Base-by-base conservation (phyloP, 2,329 filamentous ascomycete genomes). In the Basipetospora chlamydospora region DNA sequence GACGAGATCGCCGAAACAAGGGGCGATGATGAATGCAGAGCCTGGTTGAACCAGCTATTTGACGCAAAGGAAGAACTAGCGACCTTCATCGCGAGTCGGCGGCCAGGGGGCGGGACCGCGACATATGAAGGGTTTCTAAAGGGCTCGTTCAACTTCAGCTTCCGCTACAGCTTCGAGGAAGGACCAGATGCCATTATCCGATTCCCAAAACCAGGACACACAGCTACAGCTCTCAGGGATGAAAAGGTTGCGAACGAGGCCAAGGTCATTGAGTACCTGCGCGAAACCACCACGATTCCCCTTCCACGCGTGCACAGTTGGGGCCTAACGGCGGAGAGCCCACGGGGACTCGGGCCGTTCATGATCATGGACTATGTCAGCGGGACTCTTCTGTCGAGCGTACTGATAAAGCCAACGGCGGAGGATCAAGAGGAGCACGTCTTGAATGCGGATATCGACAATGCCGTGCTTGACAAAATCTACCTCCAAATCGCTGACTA, bases 241-340 rank as follows among this genome's bases (percentile, higher is more conserved):
- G 53, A 57, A 34, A 60, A 58, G 34, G 46, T 58, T 26, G 26
- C 32, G 16, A 55, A 55, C 30, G 50, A 54, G 28, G 50, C 49
- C 29, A 35, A 38, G 16, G 37, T 44, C 31, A 48, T 56, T 41
- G 40, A 52, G 28, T 49, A 41, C 25, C 44, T 57, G 15, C 28
- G 42, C 29, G 30, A 52, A 33, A 41, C 50, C 5, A 56, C 50
- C 22, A 50, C 41, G 2, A 53, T 57, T n/a, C 50, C 51, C 8
- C 12, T 57, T 20, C 52, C 49, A 16, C 37, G 26, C 26, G 28
- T 56, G 16, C 41, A 30, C 20, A 35, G 39, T 36, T 52, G 49
- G 51, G 50, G 52, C 12, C 21, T 52, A 1, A 46, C 51, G 15
- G 34, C 32, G 4, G 48, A 55, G 8, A 52, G 52, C 33, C 51